Conservation (phyloP, 2,329 filamentous ascomycete genomes). For the Cladophialophora carrionii region DNA sequence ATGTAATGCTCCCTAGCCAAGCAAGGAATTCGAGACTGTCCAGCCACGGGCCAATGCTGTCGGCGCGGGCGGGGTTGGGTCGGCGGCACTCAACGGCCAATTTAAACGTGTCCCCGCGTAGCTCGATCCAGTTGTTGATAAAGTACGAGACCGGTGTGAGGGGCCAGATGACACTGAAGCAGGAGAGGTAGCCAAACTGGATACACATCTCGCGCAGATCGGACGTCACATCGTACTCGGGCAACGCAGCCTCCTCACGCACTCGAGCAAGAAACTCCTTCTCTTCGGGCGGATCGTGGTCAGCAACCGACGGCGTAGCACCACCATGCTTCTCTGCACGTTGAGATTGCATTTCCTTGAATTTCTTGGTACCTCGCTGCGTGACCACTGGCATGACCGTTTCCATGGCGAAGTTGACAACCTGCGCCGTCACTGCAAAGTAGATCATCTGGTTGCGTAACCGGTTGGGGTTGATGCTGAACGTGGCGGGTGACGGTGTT, state of each 20-base stretch:
- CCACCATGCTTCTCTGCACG: constrained; percentile 61
- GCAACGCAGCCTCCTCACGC: constrained; percentile 78
- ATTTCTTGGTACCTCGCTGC: constrained; percentile 74
- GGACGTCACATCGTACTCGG: constrained; percentile 82
- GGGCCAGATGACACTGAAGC: constrained; percentile 95
- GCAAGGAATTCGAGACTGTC: constrained; percentile 84
- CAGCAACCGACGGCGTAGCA: constrained; percentile 52
- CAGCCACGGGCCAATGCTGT: constrained; percentile 93
- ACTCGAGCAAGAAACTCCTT: constrained; percentile 78
- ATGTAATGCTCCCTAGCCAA: constrained; percentile 89
- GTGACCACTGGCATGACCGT: constrained; percentile 84
- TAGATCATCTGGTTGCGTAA: constrained; percentile 93
- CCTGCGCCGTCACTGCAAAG: constrained; percentile 90
- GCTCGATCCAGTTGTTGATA: constrained; percentile 93
- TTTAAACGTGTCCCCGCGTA: constrained; percentile 91
- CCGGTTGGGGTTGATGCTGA: constrained; percentile 79
- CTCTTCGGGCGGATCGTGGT: constrained; percentile 75
- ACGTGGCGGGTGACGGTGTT: constrained; percentile 60
- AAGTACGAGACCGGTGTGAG: constrained; percentile 87
- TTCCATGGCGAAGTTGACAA: constrained; percentile 85
- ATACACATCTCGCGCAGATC: constrained; percentile 95
- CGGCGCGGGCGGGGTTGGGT: constrained; percentile 84
- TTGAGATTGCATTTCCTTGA: constrained; percentile 71
- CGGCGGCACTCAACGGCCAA: constrained; percentile 87
- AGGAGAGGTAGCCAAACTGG: constrained; percentile 82